phyloP scores from a whole-genome alignment of 805 yeast species.

The Kazachstania taianensis region DNA sequence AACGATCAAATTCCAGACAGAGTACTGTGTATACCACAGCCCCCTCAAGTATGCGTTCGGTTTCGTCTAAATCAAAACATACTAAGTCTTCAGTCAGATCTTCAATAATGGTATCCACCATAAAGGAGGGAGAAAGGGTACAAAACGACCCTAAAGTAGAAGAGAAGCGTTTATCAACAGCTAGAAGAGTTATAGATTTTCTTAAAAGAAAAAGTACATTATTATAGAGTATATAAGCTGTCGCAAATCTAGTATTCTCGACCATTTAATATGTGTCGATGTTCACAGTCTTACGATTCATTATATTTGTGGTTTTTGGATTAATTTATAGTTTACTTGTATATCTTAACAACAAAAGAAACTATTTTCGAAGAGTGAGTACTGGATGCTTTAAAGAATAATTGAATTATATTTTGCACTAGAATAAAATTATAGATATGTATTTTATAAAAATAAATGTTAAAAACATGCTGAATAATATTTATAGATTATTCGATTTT shows the following conservation, averaged over 20 bases:
- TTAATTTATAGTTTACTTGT: no score
- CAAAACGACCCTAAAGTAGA: neutral
- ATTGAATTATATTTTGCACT: constrained; percentile 1
- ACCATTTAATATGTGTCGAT: no score
- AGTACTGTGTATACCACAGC: constrained; percentile 3
- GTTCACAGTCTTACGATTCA: neutral
- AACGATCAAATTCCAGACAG: constrained; percentile 1
- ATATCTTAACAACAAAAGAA: no score
- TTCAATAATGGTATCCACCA: constrained; percentile 7
- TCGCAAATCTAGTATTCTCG: no score
- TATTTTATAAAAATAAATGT: neutral
- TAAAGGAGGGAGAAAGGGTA: no score
- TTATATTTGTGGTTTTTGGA: no score
- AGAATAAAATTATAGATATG: neutral
- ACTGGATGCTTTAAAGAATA: no score
- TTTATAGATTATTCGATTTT: neutral
- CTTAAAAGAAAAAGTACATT: constrained; percentile 54
- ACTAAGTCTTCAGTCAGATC: constrained; percentile 2
- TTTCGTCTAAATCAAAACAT: no score
- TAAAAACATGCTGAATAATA: neutral
- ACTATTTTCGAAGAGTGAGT: no score
- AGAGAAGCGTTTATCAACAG: constrained; percentile 40
- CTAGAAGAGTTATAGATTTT: constrained; percentile 68
- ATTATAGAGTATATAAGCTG: neutral
- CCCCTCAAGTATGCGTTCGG: no score